phyloP scores from a whole-genome alignment of 495 filamentous ascomycete species.

The Parachaetomium inaequale region DNA sequence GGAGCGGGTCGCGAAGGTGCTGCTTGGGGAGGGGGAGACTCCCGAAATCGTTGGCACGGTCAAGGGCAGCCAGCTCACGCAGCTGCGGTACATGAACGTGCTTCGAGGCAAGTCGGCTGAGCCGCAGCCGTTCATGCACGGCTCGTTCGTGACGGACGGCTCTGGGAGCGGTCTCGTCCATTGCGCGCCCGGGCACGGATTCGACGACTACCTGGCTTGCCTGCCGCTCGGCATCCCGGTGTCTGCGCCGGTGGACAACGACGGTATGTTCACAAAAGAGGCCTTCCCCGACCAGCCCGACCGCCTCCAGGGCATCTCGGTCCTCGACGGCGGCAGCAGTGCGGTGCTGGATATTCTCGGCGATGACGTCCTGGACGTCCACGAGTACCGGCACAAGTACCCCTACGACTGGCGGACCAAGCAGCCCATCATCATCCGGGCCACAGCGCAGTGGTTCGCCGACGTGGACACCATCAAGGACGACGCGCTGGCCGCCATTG shows the following conservation, averaged over 20 bases:
- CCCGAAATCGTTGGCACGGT: conserved; percentile 56
- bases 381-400: conserved; percentile 82
- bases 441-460: conserved; percentile 97
- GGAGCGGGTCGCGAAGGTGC: conserved; percentile 39
- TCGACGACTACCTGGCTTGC: conserved; percentile 93
- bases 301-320: conserved; percentile 46
- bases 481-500: conserved; percentile 61
- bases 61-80: conserved; percentile 60
- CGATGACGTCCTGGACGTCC: conserved; percentile 58
- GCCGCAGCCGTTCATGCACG: conserved; percentile 68
- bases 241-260: conserved; percentile 75
- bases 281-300: conserved; percentile 65
- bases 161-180: conserved; percentile 94
- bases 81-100: conserved; percentile 61
- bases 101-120: conserved; percentile 53
- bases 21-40: conserved; percentile 26
- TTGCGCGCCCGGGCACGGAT: conserved; percentile 88
- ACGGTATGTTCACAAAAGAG: conserved; percentile 71
- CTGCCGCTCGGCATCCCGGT: conserved; percentile 58
- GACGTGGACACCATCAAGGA: conserved; percentile 79
- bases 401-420: conserved; percentile 98
- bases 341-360: conserved; percentile 64
- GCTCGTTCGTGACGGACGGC: conserved; percentile 78
- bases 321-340: conserved; percentile 56
- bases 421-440: conserved; percentile 80